Percentiles rank a stretch among this genome's conserved stretches.
Evolutionary conservation across 1,284 basidiomycete species (phyloP).

Genomic region (Cutaneotrichosporon cutaneum): DNA sequence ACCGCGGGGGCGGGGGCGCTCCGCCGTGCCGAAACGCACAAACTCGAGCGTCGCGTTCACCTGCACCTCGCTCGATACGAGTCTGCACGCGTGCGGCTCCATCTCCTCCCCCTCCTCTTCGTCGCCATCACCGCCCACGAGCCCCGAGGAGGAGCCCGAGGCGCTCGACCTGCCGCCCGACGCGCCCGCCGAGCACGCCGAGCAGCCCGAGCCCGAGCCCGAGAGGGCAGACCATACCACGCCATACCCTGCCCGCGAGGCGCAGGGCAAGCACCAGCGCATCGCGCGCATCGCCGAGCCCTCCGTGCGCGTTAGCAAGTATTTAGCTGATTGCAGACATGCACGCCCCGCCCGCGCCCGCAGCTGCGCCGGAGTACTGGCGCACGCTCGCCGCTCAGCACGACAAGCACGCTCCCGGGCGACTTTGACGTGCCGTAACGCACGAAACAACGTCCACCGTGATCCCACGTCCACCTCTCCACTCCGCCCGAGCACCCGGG

Average conservation of each 20-base stretch:
- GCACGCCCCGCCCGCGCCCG: neutral
- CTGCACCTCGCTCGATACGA: neutral
- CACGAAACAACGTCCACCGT: too few relatives aligned
- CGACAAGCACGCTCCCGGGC: neutral
- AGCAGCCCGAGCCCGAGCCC: neutral
- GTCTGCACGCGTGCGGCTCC: neutral
- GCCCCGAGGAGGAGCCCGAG: neutral
- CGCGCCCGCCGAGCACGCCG: neutral
- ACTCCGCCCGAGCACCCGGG: too few relatives aligned
- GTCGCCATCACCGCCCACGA: neutral
- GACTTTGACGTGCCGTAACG: neutral
- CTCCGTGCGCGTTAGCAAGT: neutral
- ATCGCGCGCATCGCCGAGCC: neutral
- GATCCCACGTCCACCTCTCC: too few relatives aligned
- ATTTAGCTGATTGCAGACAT: neutral
- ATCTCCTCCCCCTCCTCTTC: neutral
- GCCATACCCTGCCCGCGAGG: neutral
- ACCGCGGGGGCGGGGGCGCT: neutral
- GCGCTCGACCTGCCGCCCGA: neutral
- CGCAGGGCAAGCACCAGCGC: neutral
- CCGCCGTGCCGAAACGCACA: constrained; percentile 1
- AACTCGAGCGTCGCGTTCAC: neutral
- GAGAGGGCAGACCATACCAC: neutral
- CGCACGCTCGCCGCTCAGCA: neutral
- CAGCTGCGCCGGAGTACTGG: neutral